These are phyloP conservation scores for Apiotrichum porosum DNA, from an alignment of 1,284 basidiomycete species.

Conservation along the genomic window DNA sequence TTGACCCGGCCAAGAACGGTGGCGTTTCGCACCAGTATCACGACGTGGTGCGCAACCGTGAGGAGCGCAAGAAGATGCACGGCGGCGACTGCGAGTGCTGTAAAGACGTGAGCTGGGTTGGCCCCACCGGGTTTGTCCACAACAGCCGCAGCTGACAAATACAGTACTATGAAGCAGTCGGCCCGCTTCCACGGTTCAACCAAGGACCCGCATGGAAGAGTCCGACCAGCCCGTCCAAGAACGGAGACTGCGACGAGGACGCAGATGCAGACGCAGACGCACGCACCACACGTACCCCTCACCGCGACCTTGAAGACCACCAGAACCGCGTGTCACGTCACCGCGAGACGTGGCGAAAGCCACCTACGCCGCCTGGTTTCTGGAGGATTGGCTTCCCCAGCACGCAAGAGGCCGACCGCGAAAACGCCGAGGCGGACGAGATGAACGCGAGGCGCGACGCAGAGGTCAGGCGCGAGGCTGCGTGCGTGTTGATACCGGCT, in stretches of 20 bases:
- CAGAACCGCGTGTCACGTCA: conserved; percentile 73
- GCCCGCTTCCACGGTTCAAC: conserved; percentile 61
- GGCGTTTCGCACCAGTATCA: conserved; percentile 67
- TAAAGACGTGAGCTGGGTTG: conserved; percentile 57
- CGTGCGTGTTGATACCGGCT: conserved; percentile 41
- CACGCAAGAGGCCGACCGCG: conserved; percentile 69
- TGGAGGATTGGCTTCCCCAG: conserved; percentile 76
- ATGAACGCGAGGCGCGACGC: conserved; percentile 57
- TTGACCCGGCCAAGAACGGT: conserved; percentile 62
- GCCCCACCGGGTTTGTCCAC: too few species aligned
- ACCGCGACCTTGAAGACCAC: conserved; percentile 54
- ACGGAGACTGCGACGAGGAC: conserved; percentile 4
- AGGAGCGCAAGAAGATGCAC: conserved; percentile 62
- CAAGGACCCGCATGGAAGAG: conserved; percentile 63
- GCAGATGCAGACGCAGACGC: conserved; percentile 17
- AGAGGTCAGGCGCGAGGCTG: conserved; percentile 51
- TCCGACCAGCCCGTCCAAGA: too few species aligned
- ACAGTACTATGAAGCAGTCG: conserved; percentile 75
- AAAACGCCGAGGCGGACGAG: conserved; percentile 66
- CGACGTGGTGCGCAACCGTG: conserved; percentile 66
- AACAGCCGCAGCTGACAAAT: conserved; percentile 1
- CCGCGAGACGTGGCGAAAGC: conserved; percentile 60
- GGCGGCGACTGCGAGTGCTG: conserved; percentile 81
- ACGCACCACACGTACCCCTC: too few species aligned
- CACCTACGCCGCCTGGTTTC: conserved; percentile 74